Evolutionary conservation across 352 stramenopile genomes (phyloP), one percentile per base, ranked within the genome.

Genomic region (Achlya hypogyna): DNA sequence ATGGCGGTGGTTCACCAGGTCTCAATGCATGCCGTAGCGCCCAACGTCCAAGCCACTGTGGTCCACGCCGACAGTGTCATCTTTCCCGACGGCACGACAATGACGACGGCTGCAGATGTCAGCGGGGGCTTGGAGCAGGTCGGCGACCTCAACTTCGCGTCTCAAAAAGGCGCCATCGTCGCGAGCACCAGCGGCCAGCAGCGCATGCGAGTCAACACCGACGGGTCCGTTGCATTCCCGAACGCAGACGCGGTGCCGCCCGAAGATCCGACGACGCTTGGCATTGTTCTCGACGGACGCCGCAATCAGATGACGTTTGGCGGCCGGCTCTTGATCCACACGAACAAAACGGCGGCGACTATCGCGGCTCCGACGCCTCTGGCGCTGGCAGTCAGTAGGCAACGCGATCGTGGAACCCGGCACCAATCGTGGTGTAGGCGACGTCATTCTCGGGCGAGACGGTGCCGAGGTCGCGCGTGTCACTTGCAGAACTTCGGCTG

Each of bases 91-190:
- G 84, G 81, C 0, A 87, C 81, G 1, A 71, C 85, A 25, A 93
- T 91, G 84, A 91, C 84, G 5, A 91, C 82, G 5, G 84, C 84
- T 10, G 82, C 81, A 5, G 88, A 89, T 40, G 78, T 84, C 53
- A 87, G 81, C 8, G 82, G 82, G n/a, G 81, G 84, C 8, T 73
- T 91, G n/a, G 88, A 84, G 49, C 79, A 89, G 59, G 70, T 81
- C 8, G 82, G 84, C 0, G 82, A 91, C 38, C 52, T 93, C 28
- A 93, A 93, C 54, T 65, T 93, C 4, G 80, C 89, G 2, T 91
- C 82, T 10, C 76, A 78, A 49, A 78, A 75, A 8, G 84, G 82
- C n/a, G 74, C 78, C 10, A 77, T 93, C 0, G 65, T 86, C 22
- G 67, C 83, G 40, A 90, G 82, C 29, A 79, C 81, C 27, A 80